These are phyloP conservation scores for Fusarium miscanthi DNA, from an alignment of 2,329 filamentous ascomycete genomes.

Conservation along the genomic window DNA sequence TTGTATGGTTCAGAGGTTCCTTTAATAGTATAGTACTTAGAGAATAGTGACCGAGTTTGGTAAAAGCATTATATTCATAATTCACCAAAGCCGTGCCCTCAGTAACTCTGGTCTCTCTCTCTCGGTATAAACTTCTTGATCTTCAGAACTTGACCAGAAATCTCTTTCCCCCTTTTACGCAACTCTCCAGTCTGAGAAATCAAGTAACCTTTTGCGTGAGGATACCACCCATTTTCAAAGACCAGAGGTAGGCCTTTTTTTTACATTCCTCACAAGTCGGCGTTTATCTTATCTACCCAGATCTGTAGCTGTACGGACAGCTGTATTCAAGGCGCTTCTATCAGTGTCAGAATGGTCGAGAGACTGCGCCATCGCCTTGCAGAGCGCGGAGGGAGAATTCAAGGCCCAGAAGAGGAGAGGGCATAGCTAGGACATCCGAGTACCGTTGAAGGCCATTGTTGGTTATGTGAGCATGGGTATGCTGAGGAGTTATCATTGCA, in stretches of 20 bases:
- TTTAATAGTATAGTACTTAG: not conserved
- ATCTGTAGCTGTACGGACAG: not conserved
- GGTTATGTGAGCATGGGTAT: too few relatives aligned
- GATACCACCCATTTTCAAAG: not conserved
- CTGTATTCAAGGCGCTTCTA: not conserved
- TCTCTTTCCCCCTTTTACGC: not conserved
- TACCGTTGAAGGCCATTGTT: rapidly evolving
- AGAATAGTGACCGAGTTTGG: not conserved
- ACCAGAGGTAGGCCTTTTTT: not conserved
- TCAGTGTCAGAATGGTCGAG: not conserved
- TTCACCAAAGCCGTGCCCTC: not conserved
- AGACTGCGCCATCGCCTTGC: not conserved
- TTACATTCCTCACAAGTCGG: not conserved
- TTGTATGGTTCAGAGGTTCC: not conserved
- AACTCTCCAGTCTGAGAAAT: not conserved
- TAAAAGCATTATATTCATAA: not conserved
- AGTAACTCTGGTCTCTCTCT: not conserved
- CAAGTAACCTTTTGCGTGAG: not conserved
- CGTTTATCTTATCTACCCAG: too few relatives aligned
- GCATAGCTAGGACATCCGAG: too few relatives aligned
- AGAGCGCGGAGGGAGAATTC: not conserved
- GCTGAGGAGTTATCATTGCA: not conserved
- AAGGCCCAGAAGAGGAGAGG: too few relatives aligned
- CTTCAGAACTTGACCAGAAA: not conserved
- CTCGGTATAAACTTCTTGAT: not conserved